phyloP scores from a whole-genome alignment of 106 monocot species.

The Phalaenopsis aphrodite region DNA sequence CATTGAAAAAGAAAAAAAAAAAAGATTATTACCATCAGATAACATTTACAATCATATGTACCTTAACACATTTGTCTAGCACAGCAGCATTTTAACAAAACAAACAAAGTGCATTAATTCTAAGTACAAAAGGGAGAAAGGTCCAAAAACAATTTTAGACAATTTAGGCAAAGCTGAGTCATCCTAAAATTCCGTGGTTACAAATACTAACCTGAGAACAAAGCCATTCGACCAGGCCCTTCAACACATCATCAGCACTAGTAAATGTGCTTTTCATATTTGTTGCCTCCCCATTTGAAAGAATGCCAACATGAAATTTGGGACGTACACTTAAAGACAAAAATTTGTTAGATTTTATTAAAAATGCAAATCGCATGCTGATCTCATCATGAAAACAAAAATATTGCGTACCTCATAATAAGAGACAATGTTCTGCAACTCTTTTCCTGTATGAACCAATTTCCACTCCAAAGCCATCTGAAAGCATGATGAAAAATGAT shows the following conservation, averaged over 20 bases:
- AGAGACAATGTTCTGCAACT: conserved; percentile 83
- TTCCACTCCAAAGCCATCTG: conserved; percentile 76
- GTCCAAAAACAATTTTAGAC: not conserved
- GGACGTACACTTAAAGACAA: conserved; percentile 54
- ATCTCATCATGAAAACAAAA: not conserved
- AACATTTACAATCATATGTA: not conserved
- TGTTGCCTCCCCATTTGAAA: conserved; percentile 68
- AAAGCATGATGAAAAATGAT: conserved; percentile 7
- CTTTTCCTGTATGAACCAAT: conserved; percentile 99
- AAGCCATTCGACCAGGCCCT: conserved; percentile 72
- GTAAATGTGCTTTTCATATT: conserved; percentile 48
- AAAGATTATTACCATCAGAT: not conserved
- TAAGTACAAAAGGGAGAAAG: not conserved
- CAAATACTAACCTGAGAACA: conserved; percentile 74
- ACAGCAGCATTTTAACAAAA: not conserved
- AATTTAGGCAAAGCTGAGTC: not conserved
- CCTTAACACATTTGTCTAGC: not conserved
- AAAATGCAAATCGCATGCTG: not conserved
- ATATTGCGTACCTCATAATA: conserved; percentile 54
- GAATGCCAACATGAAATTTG: conserved; percentile 31
- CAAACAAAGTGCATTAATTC: not conserved
- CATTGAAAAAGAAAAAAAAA: not conserved
- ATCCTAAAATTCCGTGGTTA: not conserved
- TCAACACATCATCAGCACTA: conserved; percentile 63
- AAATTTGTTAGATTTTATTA: not conserved